Conservation (phyloP, 495 filamentous ascomycete genomes). For the Hypoxylon subgilvum region DNA sequence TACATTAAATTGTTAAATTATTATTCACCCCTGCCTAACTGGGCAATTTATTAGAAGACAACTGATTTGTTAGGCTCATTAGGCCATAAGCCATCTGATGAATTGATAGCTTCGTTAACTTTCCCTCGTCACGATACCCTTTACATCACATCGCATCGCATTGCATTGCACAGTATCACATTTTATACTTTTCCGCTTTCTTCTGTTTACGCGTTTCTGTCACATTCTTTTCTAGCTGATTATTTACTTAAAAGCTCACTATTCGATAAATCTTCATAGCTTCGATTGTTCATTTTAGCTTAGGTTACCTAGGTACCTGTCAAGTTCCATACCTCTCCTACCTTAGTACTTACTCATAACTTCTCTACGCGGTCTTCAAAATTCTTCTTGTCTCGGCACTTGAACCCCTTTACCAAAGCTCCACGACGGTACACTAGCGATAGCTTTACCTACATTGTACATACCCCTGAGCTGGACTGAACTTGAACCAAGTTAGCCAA, state of each 20-base stretch:
- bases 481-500: too few relatives aligned
- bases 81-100: conserved; percentile 28
- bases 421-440: not conserved
- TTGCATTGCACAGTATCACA: too few relatives aligned
- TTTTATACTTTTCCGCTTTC: too few relatives aligned
- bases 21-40: conserved; percentile 18
- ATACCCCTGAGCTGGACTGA: not conserved
- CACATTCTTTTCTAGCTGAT: conserved; percentile 6
- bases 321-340: too few relatives aligned
- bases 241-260: conserved; percentile 11
- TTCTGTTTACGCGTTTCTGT: conserved; percentile 1
- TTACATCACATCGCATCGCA: conserved; percentile 1
- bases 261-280: not conserved
- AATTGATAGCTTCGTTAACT: not conserved
- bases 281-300: not conserved
- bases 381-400: conserved; percentile 21
- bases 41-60: conserved; percentile 36
- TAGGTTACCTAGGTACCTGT: not conserved
- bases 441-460: not conserved
- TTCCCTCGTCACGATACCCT: conserved; percentile 8
- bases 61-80: conserved; percentile 28
- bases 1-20: conserved; percentile 15
- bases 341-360: conserved; percentile 3
- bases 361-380: not conserved
- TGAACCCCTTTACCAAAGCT: conserved; percentile 12